Percentiles rank a stretch among this genome's conserved stretches.
Conservation (phyloP, 2,329 filamentous ascomycete species). For the Cercospora sojina region DNA sequence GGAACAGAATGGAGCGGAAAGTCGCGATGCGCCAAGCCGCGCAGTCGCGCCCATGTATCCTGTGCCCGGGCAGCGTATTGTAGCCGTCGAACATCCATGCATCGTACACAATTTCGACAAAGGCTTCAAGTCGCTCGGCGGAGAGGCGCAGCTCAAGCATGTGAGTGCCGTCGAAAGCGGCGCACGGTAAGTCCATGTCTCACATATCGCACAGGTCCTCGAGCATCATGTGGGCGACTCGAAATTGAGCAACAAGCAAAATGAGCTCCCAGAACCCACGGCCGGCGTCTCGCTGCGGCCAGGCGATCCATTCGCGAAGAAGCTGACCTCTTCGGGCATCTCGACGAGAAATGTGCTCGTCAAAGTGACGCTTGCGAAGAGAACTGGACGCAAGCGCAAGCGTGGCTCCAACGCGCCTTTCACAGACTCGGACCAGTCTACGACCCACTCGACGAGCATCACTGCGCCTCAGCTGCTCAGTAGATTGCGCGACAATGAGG, state of each 20-base stretch:
- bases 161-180: conserved; percentile 39
- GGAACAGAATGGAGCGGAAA: neutral
- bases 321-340: conserved; percentile 72
- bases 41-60: conserved; percentile 42
- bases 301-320: conserved; percentile 74
- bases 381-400: conserved; percentile 83
- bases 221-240: conserved; percentile 36
- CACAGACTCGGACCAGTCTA: conserved; percentile 11
- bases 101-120: conserved; percentile 64
- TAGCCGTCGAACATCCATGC: conserved; percentile 66
- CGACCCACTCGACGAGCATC: conserved; percentile 20
- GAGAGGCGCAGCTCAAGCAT: conserved; percentile 54
- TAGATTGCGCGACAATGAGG: conserved; percentile 34
- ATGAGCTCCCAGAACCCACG: conserved; percentile 43
- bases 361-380: conserved; percentile 80
- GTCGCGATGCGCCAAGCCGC: conserved; percentile 6
- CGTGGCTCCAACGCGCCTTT: conserved; percentile 66
- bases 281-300: conserved; percentile 74
- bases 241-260: conserved; percentile 28
- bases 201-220: conserved; percentile 30
- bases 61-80: conserved; percentile 54
- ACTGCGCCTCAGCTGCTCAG: conserved; percentile 34
- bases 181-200: conserved; percentile 15
- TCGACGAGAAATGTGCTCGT: conserved; percentile 80
- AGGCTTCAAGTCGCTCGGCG: conserved; percentile 62